Evolutionary conservation across 2,329 filamentous ascomycete genomes (phyloP).

Genomic region (Aureobasidium sp.): DNA sequence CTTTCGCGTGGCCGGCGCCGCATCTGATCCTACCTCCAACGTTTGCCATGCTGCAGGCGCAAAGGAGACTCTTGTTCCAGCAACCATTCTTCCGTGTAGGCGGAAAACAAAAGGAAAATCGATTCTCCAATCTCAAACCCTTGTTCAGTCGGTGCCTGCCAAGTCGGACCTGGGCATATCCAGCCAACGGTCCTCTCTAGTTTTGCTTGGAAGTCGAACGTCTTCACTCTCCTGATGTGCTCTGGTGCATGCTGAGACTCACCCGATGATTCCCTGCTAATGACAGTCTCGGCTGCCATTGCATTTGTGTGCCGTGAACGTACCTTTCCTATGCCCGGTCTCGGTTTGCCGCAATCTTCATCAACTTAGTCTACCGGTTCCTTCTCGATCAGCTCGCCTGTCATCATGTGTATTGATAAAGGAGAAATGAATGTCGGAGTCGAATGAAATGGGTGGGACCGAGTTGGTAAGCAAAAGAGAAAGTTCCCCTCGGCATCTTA

Average conservation of each 20-base stretch:
- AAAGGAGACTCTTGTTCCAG: not conserved
- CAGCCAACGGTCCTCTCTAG: not conserved
- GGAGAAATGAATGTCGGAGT: not conserved
- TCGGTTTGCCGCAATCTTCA: not conserved
- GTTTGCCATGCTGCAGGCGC: not conserved
- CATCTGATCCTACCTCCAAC: not conserved
- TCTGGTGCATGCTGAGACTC: not conserved
- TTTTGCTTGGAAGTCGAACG: not conserved
- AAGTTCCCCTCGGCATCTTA: not conserved
- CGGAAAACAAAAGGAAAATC: not conserved
- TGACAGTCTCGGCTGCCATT: not conserved
- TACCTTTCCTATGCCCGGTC: not conserved
- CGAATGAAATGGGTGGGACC: not conserved
- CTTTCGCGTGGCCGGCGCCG: not conserved
- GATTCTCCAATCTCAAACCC: not conserved
- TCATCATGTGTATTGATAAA: not conserved
- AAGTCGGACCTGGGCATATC: not conserved
- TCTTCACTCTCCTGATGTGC: not conserved
- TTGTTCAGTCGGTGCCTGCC: not conserved
- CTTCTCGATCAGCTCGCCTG: not conserved
- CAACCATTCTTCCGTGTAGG: not conserved
- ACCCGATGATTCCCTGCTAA: not conserved
- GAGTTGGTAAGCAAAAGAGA: not conserved
- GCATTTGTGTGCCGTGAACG: not conserved
- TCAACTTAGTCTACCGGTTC: not conserved